Evolutionary conservation across 2,329 filamentous ascomycete species (phyloP).

Genomic region (Myriosclerotinia duriaeana): DNA sequence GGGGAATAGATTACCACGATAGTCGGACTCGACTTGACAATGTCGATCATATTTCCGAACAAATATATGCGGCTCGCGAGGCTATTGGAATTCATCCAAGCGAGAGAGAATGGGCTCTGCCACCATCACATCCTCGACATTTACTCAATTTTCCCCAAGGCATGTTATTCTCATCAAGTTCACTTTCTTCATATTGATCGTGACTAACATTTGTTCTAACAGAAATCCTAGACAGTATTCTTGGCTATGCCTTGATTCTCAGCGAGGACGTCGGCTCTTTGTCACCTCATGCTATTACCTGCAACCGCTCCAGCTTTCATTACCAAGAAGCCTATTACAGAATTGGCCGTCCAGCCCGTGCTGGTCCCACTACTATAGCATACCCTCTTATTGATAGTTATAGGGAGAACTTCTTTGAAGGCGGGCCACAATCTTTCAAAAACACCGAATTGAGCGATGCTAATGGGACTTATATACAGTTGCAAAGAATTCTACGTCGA

Average conservation of each 20-base stretch:
- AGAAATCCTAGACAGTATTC: background rate
- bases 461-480: background rate
- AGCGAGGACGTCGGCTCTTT: background rate
- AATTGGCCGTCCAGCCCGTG: background rate
- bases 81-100: background rate
- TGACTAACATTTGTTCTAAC: background rate
- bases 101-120: background rate
- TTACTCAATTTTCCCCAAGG: background rate
- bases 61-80: background rate
- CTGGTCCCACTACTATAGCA: background rate
- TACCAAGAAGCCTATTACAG: slow-evolving; percentile 3
- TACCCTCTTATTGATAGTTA: background rate
- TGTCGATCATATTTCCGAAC: background rate
- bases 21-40: background rate
- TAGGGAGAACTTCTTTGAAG: background rate
- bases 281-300: background rate
- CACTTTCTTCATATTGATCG: background rate
- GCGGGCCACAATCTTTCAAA: background rate
- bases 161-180: background rate
- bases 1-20: background rate
- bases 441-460: background rate
- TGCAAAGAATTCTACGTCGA: background rate
- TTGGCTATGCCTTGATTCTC: background rate
- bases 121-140: background rate
- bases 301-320: background rate